Base-by-base conservation (phyloP, 1,284 basidiomycete genomes). In the Schizophyllum commune region DNA sequence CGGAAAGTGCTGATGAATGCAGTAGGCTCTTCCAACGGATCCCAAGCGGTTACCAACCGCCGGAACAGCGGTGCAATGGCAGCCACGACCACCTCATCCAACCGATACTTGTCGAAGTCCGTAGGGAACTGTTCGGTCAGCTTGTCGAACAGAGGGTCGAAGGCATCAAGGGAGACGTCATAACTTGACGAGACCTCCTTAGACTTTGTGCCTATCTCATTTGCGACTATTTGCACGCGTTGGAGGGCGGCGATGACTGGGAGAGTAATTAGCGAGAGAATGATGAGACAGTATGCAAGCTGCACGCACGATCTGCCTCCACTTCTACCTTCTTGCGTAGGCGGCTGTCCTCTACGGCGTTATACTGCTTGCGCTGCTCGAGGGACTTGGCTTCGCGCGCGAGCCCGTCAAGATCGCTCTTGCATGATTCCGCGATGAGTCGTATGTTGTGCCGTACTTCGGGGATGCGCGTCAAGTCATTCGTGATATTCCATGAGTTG, bases 371-470 rank as follows among this genome's bases (percentile, higher is more conserved):
- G 32, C 89, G 83, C 63, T 93, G 91, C 64, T 89, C 84, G 1
- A 98, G 80, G 7, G 85, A 82, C 64, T 89, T 90, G 1, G 92
- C 97, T 77, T 99, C 96, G 21, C 88, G 83, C 1, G 94, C 94
- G 19, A 99, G 83, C 13, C 91, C 91, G 57, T 92, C 87, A 1
- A 99, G 81, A 61, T 95, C 91, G 27, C 82, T 85, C 65, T 91
- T 91, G 65, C 92, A 88, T 0, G 85, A 80, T 56, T 95, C 91
- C 2, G 86, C 82, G 55, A 99, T 92, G 54, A 98, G 82, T 5
- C 89, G 85, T 27, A 99, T 75, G 72, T 99, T 99, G 72, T 99
- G 96, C 39, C 95, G 86, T 19, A 99, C 85, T 78, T 99, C 97
- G 0, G 96, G 96, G 65, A 99, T 85, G 63, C 91, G 88, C 55